Evolutionary conservation across 176 grass and related monocot species (phyloP).

Genomic region (Metroxylon sagu): DNA sequence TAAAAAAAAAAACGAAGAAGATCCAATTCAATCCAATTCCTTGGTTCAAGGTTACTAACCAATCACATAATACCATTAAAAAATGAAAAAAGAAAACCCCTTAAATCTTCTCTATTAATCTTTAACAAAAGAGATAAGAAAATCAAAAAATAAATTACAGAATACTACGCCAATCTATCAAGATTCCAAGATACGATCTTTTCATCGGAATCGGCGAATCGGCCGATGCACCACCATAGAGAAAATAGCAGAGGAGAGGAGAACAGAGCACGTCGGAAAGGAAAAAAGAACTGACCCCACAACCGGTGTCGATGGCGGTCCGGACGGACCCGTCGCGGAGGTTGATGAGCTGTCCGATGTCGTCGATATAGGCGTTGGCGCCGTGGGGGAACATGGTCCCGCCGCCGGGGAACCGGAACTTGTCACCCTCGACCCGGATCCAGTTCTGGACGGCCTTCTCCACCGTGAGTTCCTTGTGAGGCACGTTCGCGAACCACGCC

Average conservation of each 20-base stretch:
- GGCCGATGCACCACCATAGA: no score
- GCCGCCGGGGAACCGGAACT: slow-evolving; percentile 80
- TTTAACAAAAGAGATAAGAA: no score
- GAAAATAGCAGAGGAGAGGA: neutral
- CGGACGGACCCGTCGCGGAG: slow-evolving; percentile 79
- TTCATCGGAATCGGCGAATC: no score
- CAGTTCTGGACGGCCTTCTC: slow-evolving; percentile 99
- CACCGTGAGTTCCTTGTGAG: slow-evolving; percentile 83
- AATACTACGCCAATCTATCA: no score
- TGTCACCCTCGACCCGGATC: slow-evolving; percentile 77
- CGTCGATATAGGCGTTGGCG: slow-evolving; percentile 76
- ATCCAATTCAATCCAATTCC: no score
- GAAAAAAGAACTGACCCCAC: slow-evolving; percentile 51
- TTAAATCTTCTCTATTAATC: no score
- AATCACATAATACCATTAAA: no score
- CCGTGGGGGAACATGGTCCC: slow-evolving; percentile 91
- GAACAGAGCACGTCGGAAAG: neutral
- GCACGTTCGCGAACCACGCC: slow-evolving; percentile 89
- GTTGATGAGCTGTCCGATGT: slow-evolving; percentile 61
- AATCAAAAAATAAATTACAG: no score
- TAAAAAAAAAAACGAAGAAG: no score
- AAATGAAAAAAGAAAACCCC: no score
- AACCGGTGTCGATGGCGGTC: slow-evolving; percentile 87
- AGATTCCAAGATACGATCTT: no score
- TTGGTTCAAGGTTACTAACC: no score